Evolutionary conservation across 768 basidiomycete genomes (phyloP), one percentile per base, ranked within the genome.

Genomic region (Termitomyces sp.): DNA sequence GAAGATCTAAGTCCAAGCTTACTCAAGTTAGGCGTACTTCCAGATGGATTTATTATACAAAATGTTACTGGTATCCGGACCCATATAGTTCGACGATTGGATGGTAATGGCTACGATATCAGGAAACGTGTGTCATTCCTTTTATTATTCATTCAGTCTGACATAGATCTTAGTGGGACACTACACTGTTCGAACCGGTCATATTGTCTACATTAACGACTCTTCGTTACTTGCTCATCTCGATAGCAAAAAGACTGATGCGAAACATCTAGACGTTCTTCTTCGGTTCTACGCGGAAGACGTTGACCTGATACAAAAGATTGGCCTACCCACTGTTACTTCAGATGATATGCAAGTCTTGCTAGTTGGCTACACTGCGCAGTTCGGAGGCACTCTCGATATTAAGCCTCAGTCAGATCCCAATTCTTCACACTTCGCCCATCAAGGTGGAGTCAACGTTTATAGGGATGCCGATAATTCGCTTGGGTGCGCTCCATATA

Each of bases 31-130:
- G 76, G 75, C 14, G 70, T 79, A 30, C 78, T 86, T 28, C 62
- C 76, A 4, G 83, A 87, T 66, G 94, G 94, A 1, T 92, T 83
- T 66, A 71, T 93, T 46, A 71, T 96, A 32, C 79, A 86, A 52
- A 88, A 94, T 65, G 76, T 93, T 9, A 81, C 87, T 2, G 94
- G 93, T 6, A 79, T 97, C 48, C 82, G 90, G 38, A 80, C 86
- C 1, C 86, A 85, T 60, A 86, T 95, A 20, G 85, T 91, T 24
- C 87, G 83, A 66, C 79, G 92, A 28, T 68, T 94, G 54, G 94
- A 95, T 63, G 87, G 87, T 13, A 86, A 79, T 63, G 94, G 94
- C 8, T 96, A 93, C 63, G 91, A 96, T 63, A 79, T 98, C 54
- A 80, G 88, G 35, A 91, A 85, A 75, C 74, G 94, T 94, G 63